Conservation (phyloP, 2,329 filamentous ascomycete species). For the Penicillium polonicum region DNA sequence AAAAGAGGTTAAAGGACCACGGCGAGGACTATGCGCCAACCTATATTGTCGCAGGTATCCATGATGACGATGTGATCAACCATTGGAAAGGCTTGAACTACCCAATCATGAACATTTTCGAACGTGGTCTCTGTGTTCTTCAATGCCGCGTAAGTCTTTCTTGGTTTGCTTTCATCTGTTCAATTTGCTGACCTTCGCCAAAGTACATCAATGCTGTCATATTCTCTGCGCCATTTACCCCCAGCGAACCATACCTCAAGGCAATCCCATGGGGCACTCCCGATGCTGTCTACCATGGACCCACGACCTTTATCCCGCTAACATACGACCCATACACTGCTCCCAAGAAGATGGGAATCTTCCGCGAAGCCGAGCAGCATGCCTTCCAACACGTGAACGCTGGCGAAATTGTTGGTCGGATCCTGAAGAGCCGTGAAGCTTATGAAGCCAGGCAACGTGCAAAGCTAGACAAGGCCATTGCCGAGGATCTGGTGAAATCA, state of each 20-base stretch:
- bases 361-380: slow-evolving; percentile 73
- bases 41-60: slow-evolving; percentile 89
- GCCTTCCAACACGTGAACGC: slow-evolving; percentile 86
- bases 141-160: slow-evolving; percentile 74
- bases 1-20: slow-evolving; percentile 60
- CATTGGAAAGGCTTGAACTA: slow-evolving; percentile 97
- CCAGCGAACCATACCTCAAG: slow-evolving; percentile 73
- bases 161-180: not conserved
- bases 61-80: slow-evolving; percentile 94
- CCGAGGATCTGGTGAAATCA: slow-evolving; percentile 65
- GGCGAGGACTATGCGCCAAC: slow-evolving; percentile 76
- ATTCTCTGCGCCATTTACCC: slow-evolving; percentile 86
- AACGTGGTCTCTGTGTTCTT: slow-evolving; percentile 89
- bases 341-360: slow-evolving; percentile 79
- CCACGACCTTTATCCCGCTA: slow-evolving; percentile 79
- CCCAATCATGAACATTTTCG: slow-evolving; percentile 99
- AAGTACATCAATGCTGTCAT: slow-evolving; percentile 85
- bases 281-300: slow-evolving; percentile 89
- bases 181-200: slow-evolving; percentile 3
- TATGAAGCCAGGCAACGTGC: slow-evolving; percentile 90
- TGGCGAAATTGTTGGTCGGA: slow-evolving; percentile 84
- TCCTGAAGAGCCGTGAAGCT: slow-evolving; percentile 78
- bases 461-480: slow-evolving; percentile 82
- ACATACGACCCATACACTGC: slow-evolving; percentile 79
- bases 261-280: slow-evolving; percentile 72